A percentile compares a stretch with the other conserved stretches of the same genome.
These are phyloP conservation scores for Solanum lycopersicoides DNA, from an alignment of 257 asterid genomes.

Conservation along the genomic window DNA sequence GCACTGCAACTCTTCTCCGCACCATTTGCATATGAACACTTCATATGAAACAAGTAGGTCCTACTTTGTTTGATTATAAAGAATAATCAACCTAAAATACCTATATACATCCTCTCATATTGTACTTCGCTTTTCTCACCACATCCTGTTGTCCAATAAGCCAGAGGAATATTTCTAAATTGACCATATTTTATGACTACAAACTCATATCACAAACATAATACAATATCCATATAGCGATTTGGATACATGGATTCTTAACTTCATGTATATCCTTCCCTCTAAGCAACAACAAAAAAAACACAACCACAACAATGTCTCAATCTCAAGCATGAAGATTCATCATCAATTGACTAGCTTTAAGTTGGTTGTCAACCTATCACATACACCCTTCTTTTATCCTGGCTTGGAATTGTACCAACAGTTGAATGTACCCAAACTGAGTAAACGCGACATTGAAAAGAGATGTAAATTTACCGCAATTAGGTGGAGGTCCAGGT, in stretches of 20 bases:
- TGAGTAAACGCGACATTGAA: not conserved
- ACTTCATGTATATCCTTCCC: not conserved
- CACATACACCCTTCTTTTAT: not conserved
- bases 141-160: not conserved
- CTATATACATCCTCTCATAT: not conserved
- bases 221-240: not conserved
- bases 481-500: conserved; percentile 44
- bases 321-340: not conserved
- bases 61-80: not conserved
- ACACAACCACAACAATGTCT: not conserved
- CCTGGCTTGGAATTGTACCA: not conserved
- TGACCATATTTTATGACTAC: not conserved
- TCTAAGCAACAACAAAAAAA: not conserved
- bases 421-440: not conserved
- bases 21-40: not conserved
- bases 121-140: not conserved
- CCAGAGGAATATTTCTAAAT: not conserved
- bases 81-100: not conserved
- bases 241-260: not conserved
- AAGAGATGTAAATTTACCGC: conserved; percentile 33
- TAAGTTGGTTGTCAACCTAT: not conserved
- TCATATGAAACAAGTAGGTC: not conserved
- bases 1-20: not conserved
- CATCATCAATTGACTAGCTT: not conserved
- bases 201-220: not conserved